phyloP scores from a whole-genome alignment of 2,329 filamentous ascomycete species.

The Talaromyces amestolkiae region DNA sequence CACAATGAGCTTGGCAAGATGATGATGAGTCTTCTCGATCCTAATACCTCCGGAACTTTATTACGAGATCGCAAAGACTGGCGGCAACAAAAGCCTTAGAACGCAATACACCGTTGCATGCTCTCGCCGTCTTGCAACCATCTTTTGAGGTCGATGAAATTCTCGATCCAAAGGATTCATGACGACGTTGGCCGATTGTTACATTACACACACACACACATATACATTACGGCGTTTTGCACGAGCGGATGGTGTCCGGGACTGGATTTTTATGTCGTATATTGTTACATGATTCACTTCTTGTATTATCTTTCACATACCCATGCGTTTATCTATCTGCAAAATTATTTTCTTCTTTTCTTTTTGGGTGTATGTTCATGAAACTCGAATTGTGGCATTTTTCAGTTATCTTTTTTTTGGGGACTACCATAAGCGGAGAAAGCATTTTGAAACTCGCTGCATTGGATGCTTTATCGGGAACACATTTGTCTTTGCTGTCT shows the following conservation, averaged over 20 bases:
- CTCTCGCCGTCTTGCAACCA: neutral
- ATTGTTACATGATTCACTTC: constrained; percentile 9
- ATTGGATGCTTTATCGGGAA: neutral
- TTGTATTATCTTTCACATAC: constrained; percentile 17
- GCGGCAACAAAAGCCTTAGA: constrained; percentile 14
- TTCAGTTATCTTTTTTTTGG: neutral
- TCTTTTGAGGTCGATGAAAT: neutral
- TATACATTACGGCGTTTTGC: constrained; percentile 9
- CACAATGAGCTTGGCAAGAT: constrained; percentile 50
- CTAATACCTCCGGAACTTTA: constrained; percentile 41
- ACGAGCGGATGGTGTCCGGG: constrained; percentile 13
- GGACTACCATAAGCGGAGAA: constrained; percentile 8
- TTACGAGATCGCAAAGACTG: constrained; percentile 39
- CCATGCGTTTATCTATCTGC: constrained; percentile 1
- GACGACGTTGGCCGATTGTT: constrained; percentile 2
- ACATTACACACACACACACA: constrained; percentile 7
- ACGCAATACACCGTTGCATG: neutral
- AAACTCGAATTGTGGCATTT: neutral
- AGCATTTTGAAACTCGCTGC: constrained; percentile 15
- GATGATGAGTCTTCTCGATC: constrained; percentile 50
- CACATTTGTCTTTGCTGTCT: constrained; percentile 4
- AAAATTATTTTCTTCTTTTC: neutral
- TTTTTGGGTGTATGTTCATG: neutral
- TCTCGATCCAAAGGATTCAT: neutral
- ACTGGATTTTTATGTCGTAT: constrained; percentile 5